phyloP scores from a whole-genome alignment of 1,139 yeast genomes.

The Zygosaccharomyces sapae region DNA sequence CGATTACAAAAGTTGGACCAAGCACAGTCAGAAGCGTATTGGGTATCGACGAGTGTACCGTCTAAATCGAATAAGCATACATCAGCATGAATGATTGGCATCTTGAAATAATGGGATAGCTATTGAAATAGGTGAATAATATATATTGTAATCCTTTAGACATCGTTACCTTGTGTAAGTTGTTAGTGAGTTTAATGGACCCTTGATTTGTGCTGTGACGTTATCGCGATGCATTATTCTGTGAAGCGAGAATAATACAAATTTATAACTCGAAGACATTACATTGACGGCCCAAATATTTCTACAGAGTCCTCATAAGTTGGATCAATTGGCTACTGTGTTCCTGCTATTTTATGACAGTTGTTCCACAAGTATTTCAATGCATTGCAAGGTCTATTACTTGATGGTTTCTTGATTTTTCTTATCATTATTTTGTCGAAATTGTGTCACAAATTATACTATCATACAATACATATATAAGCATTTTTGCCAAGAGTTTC shows the following conservation, averaged over 20 bases:
- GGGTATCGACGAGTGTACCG: conserved; percentile 71
- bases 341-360: too few relatives aligned
- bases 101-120: background rate
- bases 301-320: too few relatives aligned
- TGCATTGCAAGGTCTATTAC: too few relatives aligned
- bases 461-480: background rate
- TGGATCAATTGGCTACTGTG: too few relatives aligned
- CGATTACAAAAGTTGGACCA: conserved; percentile 63
- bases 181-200: too few relatives aligned
- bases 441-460: background rate
- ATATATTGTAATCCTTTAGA: background rate
- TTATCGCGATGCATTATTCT: too few relatives aligned
- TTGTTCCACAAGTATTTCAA: too few relatives aligned
- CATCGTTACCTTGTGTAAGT: too few relatives aligned
- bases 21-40: conserved; percentile 67
- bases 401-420: background rate
- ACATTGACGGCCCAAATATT: too few relatives aligned
- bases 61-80: conserved; percentile 62
- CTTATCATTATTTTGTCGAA: background rate
- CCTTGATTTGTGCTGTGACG: too few relatives aligned
- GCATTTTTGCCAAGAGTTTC: background rate
- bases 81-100: conserved; percentile 22
- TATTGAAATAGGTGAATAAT: background rate
- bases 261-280: too few relatives aligned
- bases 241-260: too few relatives aligned